These are phyloP conservation scores for Reticulascus tulasneorum DNA, from an alignment of 2,329 filamentous ascomycete species.

Conservation along the genomic window DNA sequence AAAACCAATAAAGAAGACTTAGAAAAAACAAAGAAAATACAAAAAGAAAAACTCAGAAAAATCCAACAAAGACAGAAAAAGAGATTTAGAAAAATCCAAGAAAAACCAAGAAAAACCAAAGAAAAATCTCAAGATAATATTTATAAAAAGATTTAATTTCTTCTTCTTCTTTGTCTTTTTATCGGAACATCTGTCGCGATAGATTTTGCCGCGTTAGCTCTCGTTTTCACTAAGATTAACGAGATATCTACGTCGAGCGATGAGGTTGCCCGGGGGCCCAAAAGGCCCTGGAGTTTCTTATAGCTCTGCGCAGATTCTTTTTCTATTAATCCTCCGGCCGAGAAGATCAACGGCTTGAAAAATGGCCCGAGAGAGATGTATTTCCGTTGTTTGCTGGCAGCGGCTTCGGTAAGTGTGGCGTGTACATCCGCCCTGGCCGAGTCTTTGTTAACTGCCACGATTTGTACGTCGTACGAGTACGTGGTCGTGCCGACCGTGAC, in stretches of 20 bases:
- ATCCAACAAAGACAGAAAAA: too few relatives aligned
- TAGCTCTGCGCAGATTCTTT: too few relatives aligned
- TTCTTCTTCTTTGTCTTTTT: too few relatives aligned
- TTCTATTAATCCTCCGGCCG: not conserved
- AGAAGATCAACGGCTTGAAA: not conserved
- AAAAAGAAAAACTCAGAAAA: too few relatives aligned
- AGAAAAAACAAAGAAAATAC: too few relatives aligned
- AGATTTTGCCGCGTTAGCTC: not conserved
- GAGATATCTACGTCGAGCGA: not conserved
- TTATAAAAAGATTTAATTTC: too few relatives aligned
- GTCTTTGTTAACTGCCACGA: not conserved
- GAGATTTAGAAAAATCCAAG: too few relatives aligned
- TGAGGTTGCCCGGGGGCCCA: not conserved
- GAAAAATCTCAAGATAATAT: too few relatives aligned
- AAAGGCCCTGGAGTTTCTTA: not conserved
- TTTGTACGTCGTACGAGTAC: constrained; percentile 1
- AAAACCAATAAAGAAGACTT: too few relatives aligned
- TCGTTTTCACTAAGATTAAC: too few relatives aligned
- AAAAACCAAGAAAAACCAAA: too few relatives aligned
- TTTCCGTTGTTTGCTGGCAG: not conserved
- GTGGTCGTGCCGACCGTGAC: not conserved
- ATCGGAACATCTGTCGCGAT: not conserved
- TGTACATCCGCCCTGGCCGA: not conserved
- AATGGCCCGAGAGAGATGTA: not conserved
- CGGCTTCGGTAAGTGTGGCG: not conserved